A percentile compares a stretch with the other conserved stretches of the same genome.
Evolutionary conservation across 2,329 filamentous ascomycete genomes (phyloP).

Genomic region (Trichoderma harzianum): DNA sequence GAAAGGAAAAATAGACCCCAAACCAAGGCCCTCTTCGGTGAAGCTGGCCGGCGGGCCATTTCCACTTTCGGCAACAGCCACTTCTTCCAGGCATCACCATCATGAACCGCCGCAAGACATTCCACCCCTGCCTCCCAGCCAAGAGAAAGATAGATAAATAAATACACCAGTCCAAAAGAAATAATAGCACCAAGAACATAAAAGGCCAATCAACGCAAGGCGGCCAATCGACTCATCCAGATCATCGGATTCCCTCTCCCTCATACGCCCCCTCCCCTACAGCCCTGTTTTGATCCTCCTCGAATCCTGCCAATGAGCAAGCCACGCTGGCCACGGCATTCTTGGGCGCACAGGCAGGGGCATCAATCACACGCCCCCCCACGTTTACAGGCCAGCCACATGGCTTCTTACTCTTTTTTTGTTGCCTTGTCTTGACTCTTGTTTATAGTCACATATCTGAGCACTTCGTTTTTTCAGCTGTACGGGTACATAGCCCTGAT

Average conservation of each 20-base stretch:
- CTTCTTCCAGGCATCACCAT: not conserved
- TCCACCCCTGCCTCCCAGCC: not conserved
- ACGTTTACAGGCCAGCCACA: not conserved
- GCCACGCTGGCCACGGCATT: not conserved
- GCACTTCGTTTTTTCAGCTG: not conserved
- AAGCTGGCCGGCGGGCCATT: not conserved
- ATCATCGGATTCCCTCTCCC: constrained; percentile 1
- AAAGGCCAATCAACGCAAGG: not conserved
- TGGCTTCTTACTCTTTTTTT: not conserved
- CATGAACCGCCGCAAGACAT: not conserved
- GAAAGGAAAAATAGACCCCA: not conserved
- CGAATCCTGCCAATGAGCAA: not conserved
- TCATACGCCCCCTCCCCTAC: not conserved
- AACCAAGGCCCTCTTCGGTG: not conserved
- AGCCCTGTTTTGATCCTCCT: not conserved
- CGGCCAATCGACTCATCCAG: constrained; percentile 10
- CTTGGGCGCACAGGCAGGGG: not conserved
- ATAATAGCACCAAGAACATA: not conserved
- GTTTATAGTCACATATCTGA: not conserved
- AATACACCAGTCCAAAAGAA: not conserved
- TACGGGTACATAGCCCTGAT: not conserved
- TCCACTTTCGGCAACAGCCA: not conserved
- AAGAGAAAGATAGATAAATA: not conserved
- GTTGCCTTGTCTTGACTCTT: not conserved
- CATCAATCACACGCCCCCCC: not conserved